Percentiles rank a stretch among this genome's conserved stretches.
phyloP scores from a whole-genome alignment of 345 rosid species.

The Heritiera fomes region DNA sequence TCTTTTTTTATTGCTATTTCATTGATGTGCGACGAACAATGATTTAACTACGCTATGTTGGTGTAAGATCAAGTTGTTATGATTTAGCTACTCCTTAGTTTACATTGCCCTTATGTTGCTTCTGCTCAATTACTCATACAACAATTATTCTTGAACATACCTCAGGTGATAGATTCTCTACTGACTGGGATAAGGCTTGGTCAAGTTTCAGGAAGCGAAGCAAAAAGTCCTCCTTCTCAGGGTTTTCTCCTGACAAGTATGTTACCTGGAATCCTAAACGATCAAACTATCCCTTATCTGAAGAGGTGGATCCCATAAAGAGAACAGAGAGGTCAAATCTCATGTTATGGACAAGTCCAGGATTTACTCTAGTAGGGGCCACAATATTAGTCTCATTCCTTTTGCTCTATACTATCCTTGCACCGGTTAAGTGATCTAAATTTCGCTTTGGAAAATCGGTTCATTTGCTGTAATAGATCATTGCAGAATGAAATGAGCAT shows the following conservation, averaged over 20 bases:
- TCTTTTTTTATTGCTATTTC: too few relatives aligned
- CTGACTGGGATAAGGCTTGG: conserved; percentile 97
- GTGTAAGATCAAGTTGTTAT: neutral
- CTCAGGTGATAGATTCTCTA: conserved; percentile 69
- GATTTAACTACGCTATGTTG: neutral
- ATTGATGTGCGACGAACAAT: neutral
- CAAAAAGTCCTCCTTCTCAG: conserved; percentile 63
- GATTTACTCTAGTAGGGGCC: conserved; percentile 70
- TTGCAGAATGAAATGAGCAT: neutral
- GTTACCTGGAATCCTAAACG: conserved; percentile 88
- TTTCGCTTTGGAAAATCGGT: neutral
- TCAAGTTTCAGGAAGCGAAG: conserved; percentile 76
- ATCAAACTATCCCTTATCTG: conserved; percentile 79
- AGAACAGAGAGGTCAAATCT: conserved; percentile 85
- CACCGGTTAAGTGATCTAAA: conserved; percentile 60
- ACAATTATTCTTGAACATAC: conserved; percentile 12
- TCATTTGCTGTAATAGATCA: conserved; percentile 6
- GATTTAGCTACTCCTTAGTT: neutral
- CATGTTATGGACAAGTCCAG: conserved; percentile 82
- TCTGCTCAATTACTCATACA: neutral
- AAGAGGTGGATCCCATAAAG: conserved; percentile 92
- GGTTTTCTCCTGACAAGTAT: conserved; percentile 71
- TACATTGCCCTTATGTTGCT: neutral
- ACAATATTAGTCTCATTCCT: conserved; percentile 68
- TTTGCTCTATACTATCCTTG: conserved; percentile 78